Percentiles rank a stretch among this genome's conserved stretches.
phyloP scores from a whole-genome alignment of 1,284 basidiomycete genomes.

The Papiliotrema laurentii region DNA sequence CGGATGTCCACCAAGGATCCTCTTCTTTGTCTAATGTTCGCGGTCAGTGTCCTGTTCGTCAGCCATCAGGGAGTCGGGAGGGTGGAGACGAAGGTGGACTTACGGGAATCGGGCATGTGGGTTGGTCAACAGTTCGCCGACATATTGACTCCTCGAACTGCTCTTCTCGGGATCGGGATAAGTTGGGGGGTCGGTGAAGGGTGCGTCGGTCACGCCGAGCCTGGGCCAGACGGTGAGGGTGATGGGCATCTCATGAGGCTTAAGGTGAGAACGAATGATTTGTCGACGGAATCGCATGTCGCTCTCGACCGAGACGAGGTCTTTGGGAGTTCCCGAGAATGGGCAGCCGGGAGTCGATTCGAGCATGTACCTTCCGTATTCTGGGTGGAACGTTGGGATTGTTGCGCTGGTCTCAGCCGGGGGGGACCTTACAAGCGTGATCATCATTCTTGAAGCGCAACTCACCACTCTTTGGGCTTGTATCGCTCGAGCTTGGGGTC shows the following conservation, averaged over 20 bases:
- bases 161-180: conserved; percentile 74
- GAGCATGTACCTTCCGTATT: conserved; percentile 98
- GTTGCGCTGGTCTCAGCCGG: conserved; percentile 62
- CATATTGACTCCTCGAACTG: conserved; percentile 72
- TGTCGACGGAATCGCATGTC: conserved; percentile 91
- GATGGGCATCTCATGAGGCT: conserved; percentile 80
- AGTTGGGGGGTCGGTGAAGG: conserved; percentile 86
- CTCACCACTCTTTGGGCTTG: conserved; percentile 36
- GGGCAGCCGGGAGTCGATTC: conserved; percentile 95
- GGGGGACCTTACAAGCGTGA: no score
- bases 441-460: no score
- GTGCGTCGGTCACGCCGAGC: conserved; percentile 73
- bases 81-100: conserved; percentile 47
- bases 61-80: neutral
- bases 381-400: conserved; percentile 93
- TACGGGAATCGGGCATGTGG: conserved; percentile 96
- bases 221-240: conserved; percentile 95
- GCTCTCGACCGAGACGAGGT: conserved; percentile 81
- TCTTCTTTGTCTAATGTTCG: conserved; percentile 85
- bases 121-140: conserved; percentile 94
- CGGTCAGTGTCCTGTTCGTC: conserved; percentile 73
- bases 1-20: conserved; percentile 95
- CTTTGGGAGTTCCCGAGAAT: conserved; percentile 78
- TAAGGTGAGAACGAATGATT: conserved; percentile 78
- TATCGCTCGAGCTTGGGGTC: conserved; percentile 59